Evolutionary conservation across 768 basidiomycete species (phyloP), one percentile per base, ranked within the genome.

Genomic region (Russula ochroleuca): DNA sequence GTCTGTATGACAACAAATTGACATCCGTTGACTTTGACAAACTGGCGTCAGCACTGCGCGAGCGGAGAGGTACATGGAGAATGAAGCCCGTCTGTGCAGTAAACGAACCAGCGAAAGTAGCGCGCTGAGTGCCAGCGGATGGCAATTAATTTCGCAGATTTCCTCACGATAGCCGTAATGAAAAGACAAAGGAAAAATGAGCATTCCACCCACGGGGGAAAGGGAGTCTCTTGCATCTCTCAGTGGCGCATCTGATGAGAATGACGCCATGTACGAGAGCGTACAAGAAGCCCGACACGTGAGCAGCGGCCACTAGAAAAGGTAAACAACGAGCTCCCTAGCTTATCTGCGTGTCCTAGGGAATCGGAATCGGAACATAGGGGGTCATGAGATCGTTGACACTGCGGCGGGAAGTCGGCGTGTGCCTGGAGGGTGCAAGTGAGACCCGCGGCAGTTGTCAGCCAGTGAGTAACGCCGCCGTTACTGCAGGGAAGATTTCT

Each of bases 221-320:
- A 19, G 19, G 19, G n/a, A 21, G 55, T 37, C 28, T 31, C 19
- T 21, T 21, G 33, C 51, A 21, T 40, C 17, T 9, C 52, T 15
- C 28, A 48, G 45, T n/a, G 9, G 41, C 56, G 50, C 41, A 63
- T 63, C 52, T 59, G 57, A 59, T 59, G 52, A 54, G 57, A 63
- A 40, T 25, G 45, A 23, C 28, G 45, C n/a, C 13, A 8, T 19
- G 23, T 11, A 43, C 49, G 17, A 47, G 28, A 57, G 54, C 28
- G 41, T 19, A 17, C 14, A 8, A 57, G 56, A 57, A 57, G 56
- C 21, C 19, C 5, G 56, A 19, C 56, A 57, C 43, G 19, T 45
- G 35, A 28, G 35, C 41, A 41, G 28, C 41, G 1, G 28, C 11
- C 25, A n/a, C 41, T n/a, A 19, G 43, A 59, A 59, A 57, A 40